Conservation (phyloP, 805 yeast genomes). For the Diddensiella santjacobensis region DNA sequence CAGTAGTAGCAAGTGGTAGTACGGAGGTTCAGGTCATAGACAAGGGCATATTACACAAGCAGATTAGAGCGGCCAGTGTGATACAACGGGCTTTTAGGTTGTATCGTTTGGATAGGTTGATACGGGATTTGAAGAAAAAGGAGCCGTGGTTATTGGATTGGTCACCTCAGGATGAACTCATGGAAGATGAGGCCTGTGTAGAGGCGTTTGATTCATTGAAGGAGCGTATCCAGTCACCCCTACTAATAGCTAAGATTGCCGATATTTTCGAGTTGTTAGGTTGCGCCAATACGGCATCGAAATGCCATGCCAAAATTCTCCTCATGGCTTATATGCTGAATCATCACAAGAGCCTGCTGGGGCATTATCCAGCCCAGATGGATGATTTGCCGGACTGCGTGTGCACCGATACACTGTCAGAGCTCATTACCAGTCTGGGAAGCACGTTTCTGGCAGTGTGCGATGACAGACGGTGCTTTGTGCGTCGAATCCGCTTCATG, state of each 20-base stretch:
- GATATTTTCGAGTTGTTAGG: constrained; percentile 15
- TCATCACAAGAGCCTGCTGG: constrained; percentile 17
- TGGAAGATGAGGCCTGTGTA: constrained; percentile 9
- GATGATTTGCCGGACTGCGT: not conserved
- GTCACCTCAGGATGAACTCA: constrained; percentile 7
- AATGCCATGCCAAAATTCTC: constrained; percentile 22
- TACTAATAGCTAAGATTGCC: constrained; percentile 9
- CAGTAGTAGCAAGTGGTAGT: not conserved
- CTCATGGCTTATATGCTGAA: constrained; percentile 23
- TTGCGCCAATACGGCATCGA: constrained; percentile 16
- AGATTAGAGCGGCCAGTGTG: constrained; percentile 10
- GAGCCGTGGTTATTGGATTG: constrained; percentile 23
- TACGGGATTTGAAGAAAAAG: constrained; percentile 4
- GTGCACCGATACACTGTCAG: constrained; percentile 1
- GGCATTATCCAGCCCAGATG: constrained; percentile 6
- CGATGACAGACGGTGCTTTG: constrained; percentile 16
- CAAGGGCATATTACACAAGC: not conserved
- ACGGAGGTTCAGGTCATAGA: not conserved
- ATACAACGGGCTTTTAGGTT: constrained; percentile 19
- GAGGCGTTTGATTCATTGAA: constrained; percentile 12
- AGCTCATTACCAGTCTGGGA: constrained; percentile 17
- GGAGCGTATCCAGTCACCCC: constrained; percentile 13
- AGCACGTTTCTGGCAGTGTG: constrained; percentile 17
- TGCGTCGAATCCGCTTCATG: constrained; percentile 18
- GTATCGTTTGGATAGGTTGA: constrained; percentile 16